phyloP scores from a whole-genome alignment of 768 basidiomycete genomes.

The Lactarius vividus region DNA sequence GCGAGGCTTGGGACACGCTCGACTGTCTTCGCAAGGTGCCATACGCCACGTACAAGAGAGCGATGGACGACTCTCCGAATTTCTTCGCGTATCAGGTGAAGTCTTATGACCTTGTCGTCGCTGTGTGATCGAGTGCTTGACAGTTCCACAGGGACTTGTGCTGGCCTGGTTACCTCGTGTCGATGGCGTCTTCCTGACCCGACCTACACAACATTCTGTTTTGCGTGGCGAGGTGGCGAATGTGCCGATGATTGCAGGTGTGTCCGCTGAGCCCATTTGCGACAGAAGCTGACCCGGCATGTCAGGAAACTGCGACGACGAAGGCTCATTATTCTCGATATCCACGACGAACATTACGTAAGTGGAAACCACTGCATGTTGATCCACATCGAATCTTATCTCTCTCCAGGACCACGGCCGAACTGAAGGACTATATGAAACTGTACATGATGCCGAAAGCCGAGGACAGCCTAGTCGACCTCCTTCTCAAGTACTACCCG shows the following conservation, averaged over 20 bases:
- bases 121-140: background rate
- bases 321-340: slow-evolving; percentile 48
- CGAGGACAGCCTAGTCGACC: slow-evolving; percentile 22
- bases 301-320: slow-evolving; percentile 54
- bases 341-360: slow-evolving; percentile 34
- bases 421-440: slow-evolving; percentile 20
- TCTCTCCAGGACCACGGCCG: slow-evolving; percentile 1
- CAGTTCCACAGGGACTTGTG: slow-evolving; percentile 27
- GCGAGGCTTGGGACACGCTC: slow-evolving; percentile 36
- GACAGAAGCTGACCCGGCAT: slow-evolving; percentile 1
- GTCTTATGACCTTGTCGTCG: too few relatives aligned
- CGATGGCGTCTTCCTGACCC: slow-evolving; percentile 31
- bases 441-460: slow-evolving; percentile 31
- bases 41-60: slow-evolving; percentile 33
- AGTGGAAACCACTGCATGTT: slow-evolving; percentile 1
- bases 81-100: slow-evolving; percentile 37
- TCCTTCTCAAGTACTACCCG: slow-evolving; percentile 29
- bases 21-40: slow-evolving; percentile 43
- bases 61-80: slow-evolving; percentile 36
- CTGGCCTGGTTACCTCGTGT: slow-evolving; percentile 31
- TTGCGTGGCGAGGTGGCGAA: slow-evolving; percentile 27
- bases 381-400: background rate
- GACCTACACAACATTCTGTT: slow-evolving; percentile 28
- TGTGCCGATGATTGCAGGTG: slow-evolving; percentile 29
- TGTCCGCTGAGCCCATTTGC: background rate